A percentile compares a stretch with the other conserved stretches of the same genome.
These are phyloP conservation scores for Brassica napus DNA, from an alignment of 345 rosid genomes.

Conservation along the genomic window Da-Ae NC_063441.1:10662001-10662500, in stretches of 20 bases:
- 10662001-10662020: background rate
- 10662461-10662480: background rate
- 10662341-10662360: no score
- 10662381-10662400: background rate
- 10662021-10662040: background rate
- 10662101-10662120: no score
- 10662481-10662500: background rate
- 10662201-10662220: background rate
- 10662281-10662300: background rate
- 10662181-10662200: background rate
- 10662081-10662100: no score
- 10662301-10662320: background rate
- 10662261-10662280: background rate
- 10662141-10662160: background rate
- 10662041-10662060: background rate
- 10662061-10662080: background rate
- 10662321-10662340: background rate
- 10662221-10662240: background rate
- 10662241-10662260: background rate
- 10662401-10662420: background rate
- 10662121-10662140: no score
- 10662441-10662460: background rate
- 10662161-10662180: background rate
- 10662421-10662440: background rate
- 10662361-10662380: no score